phyloP scores from a whole-genome alignment of 371 early-diverging fungal genomes.

The Neoconidiobolus thromboides region DNA sequence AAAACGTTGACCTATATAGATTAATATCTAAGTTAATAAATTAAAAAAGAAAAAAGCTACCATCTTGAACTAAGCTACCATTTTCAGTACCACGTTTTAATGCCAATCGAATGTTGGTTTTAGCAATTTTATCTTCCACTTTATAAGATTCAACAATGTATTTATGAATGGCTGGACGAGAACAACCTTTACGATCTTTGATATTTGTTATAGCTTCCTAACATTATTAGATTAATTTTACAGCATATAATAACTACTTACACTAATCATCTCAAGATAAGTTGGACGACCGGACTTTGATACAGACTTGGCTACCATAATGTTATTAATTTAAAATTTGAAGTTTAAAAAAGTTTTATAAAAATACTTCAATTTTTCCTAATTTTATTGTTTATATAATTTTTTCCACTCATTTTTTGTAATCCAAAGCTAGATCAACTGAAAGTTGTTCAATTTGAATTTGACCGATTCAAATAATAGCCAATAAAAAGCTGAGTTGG shows the following conservation, averaged over 20 bases:
- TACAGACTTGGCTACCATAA: neutral
- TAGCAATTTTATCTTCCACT: constrained; percentile 22
- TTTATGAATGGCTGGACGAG: constrained; percentile 48
- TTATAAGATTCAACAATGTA: constrained; percentile 43
- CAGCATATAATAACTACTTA: neutral
- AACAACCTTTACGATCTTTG: constrained; percentile 44
- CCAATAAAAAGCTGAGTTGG: too few relatives aligned
- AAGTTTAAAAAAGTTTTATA: too few relatives aligned
- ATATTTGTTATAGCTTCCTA: constrained; percentile 23
- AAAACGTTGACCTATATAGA: neutral
- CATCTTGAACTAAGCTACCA: neutral
- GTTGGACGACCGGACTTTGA: neutral
- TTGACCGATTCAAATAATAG: too few relatives aligned
- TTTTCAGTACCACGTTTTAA: neutral
- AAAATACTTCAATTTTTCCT: too few relatives aligned
- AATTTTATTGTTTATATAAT: too few relatives aligned
- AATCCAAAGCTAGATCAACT: too few relatives aligned
- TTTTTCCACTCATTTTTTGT: too few relatives aligned
- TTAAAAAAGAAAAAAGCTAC: neutral
- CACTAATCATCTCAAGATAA: neutral
- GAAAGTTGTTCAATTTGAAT: too few relatives aligned
- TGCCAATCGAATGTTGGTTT: neutral
- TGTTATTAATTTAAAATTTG: neutral
- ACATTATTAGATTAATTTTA: neutral
- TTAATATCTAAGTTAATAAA: neutral